Percentiles rank a stretch among this genome's conserved stretches.
Evolutionary conservation across 73 alveolate genomes (phyloP).

Genomic region (Tetrahymena borealis): DNA sequence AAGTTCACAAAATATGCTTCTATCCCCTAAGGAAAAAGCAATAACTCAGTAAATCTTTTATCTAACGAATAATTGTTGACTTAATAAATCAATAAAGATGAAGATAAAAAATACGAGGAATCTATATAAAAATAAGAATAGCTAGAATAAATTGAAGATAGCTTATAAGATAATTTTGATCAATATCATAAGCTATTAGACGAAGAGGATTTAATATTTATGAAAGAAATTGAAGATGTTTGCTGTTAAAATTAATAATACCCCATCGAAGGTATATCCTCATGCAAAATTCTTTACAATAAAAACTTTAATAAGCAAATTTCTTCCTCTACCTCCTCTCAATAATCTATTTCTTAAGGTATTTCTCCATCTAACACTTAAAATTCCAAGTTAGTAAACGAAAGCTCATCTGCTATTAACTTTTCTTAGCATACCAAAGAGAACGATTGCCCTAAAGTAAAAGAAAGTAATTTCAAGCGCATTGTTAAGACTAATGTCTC

Average conservation of each 20-base stretch:
- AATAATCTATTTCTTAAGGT: background rate
- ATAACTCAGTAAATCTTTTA: background rate
- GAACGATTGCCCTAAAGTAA: background rate
- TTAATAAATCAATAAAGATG: background rate
- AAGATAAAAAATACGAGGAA: too few relatives aligned
- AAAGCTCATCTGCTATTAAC: background rate
- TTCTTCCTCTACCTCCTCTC: background rate
- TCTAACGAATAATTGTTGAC: too few relatives aligned
- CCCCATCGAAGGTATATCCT: background rate
- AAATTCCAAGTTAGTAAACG: background rate
- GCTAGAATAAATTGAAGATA: background rate
- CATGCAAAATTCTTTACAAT: background rate
- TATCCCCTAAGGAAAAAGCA: background rate
- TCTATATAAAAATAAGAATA: background rate
- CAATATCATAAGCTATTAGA: background rate
- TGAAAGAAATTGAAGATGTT: background rate
- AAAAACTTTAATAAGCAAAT: background rate
- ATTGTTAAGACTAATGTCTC: background rate
- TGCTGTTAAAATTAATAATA: background rate
- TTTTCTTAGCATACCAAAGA: background rate
- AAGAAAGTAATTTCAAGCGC: background rate
- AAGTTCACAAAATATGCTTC: background rate
- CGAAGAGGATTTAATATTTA: background rate
- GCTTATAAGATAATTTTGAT: background rate
- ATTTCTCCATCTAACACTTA: background rate